A percentile compares a stretch with the other conserved stretches of the same genome.
Evolutionary conservation across 139 green algal genomes (phyloP).

Genomic region (Coelastrella sp.): DNA sequence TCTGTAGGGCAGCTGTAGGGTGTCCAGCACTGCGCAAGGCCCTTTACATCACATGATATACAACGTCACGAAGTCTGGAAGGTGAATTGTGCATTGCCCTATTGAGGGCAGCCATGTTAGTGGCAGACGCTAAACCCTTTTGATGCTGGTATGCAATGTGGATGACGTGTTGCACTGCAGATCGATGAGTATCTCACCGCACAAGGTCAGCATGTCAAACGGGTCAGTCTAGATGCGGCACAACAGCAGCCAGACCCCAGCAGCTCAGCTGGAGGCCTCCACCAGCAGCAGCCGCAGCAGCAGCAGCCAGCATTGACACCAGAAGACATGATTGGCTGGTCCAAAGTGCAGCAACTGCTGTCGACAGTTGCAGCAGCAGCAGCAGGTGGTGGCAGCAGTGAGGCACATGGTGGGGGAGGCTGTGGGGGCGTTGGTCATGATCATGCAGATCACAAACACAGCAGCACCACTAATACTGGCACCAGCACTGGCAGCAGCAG

Average conservation of each 20-base stretch:
- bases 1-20: too few species aligned
- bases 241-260: not conserved
- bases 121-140: not conserved
- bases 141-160: not conserved
- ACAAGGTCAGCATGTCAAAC: slow-evolving; percentile 22
- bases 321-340: slow-evolving; percentile 45
- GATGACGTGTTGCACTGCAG: not conserved
- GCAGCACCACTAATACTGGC: not conserved
- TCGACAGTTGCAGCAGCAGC: slow-evolving; percentile 32
- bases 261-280: not conserved
- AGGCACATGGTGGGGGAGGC: not conserved
- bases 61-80: too few species aligned
- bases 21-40: too few species aligned
- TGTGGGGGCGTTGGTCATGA: not conserved
- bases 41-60: too few species aligned
- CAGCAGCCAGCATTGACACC: slow-evolving; percentile 23
- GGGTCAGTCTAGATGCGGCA: not conserved
- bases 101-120: not conserved
- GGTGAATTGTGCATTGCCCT: too few species aligned
- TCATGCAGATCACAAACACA: not conserved
- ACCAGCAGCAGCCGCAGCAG: not conserved
- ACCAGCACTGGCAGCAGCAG: slow-evolving; percentile 24
- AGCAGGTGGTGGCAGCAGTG: not conserved
- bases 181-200: slow-evolving; percentile 35
- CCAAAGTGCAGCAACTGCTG: slow-evolving; percentile 47